Conservation (phyloP, 768 basidiomycete species). For the Boletus coccyginus region DNA sequence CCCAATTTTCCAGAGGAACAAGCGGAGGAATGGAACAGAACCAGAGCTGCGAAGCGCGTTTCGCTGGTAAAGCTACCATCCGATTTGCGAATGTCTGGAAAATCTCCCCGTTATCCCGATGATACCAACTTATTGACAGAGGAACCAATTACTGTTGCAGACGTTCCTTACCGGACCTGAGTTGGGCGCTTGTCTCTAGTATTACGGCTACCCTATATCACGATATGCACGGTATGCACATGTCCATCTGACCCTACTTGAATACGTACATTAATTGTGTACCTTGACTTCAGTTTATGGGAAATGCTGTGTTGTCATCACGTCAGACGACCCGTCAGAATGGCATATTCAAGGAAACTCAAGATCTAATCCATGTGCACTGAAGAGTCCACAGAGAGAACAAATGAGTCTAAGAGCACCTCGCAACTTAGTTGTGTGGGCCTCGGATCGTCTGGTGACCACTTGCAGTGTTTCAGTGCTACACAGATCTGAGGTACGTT, state of each 20-base stretch:
- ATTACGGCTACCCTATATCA: constrained; percentile 1
- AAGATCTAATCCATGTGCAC: background rate
- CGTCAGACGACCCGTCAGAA: constrained; percentile 1
- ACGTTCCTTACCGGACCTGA: constrained; percentile 3
- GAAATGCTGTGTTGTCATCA: constrained; percentile 2
- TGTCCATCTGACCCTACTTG: background rate
- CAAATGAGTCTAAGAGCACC: background rate
- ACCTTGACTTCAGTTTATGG: constrained; percentile 8
- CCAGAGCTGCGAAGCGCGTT: constrained; percentile 80
- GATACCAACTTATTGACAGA: constrained; percentile 5
- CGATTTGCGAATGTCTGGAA: constrained; percentile 35
- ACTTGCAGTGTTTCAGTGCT: background rate
- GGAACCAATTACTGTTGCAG: constrained; percentile 3
- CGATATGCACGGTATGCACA: constrained; percentile 3
- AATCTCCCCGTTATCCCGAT: constrained; percentile 8
- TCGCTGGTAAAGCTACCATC: constrained; percentile 77
- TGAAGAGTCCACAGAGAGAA: background rate
- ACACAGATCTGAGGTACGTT: constrained; percentile 2
- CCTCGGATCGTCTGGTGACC: background rate
- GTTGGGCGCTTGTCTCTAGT: constrained; percentile 6
- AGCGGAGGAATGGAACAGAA: constrained; percentile 89
- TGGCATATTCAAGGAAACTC: background rate
- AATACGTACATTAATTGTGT: background rate
- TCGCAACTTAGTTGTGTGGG: background rate
- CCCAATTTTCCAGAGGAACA: constrained; percentile 56